Base-by-base conservation (phyloP, 1,284 basidiomycete genomes). In the Malassezia caprae region DNA sequence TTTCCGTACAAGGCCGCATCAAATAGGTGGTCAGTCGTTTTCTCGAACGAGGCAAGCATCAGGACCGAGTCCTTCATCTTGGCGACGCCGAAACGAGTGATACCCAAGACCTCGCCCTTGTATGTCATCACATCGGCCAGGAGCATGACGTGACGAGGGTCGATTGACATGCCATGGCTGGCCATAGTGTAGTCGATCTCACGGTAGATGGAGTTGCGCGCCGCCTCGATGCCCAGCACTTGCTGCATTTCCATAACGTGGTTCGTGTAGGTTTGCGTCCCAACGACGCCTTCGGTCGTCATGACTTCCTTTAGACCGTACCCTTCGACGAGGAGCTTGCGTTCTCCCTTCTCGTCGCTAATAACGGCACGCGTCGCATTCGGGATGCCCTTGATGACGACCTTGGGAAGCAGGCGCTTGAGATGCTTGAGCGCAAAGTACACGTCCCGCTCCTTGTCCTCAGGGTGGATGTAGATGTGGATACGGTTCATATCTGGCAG, bases 11-110 rank as follows among this genome's bases (percentile, higher is more conserved):
- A 86, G 4, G 94, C 88, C 1, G 94, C 94, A 70, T 99, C 91
- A 77, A 99, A 99, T 60, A 99, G 78, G 76, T 98, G 94, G 78
- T 98, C 94, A 11, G 94, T 98, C 26, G 94, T 98, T 79, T 98
- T 98, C 77, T 99, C 94, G 76, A 99, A 99, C 28, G 90, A 94
- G 10, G 94, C 94, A 69, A 98, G 80, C 94, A 98, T 99, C 66
- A 98, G 82, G 17, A 96, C 91, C 67, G 90, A 96, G 77, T 99
- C 94, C 78, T 98, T 98, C 90, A 98, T 98, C 78, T 98, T 98
- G 23, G 93, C 90, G n/a, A 99, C 93, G 75, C 94, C 94, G 77
- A 98, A 98, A 21, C 94, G 86, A 8, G 94, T 99, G 76, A 99
- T 98, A 53, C 94, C 94, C 51, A 99, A 79, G 6, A 99, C 90